A percentile compares a stretch with the other conserved stretches of the same genome.
These are phyloP conservation scores for Calocybe cyanea DNA, from an alignment of 768 basidiomycete genomes.

Conservation along the genomic window DNA sequence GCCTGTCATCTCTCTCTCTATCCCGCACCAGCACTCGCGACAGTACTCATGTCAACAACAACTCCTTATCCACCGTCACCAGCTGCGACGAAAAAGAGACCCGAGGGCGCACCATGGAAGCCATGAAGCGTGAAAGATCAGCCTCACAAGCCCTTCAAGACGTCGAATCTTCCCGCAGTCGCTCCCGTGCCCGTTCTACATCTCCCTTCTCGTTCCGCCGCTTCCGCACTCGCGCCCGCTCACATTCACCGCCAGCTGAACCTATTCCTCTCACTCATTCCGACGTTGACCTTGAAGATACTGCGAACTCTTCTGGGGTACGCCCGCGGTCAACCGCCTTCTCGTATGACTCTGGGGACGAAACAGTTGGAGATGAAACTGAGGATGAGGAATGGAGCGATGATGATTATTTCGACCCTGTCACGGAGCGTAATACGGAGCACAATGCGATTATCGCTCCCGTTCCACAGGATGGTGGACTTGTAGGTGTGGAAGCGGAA, in stretches of 20 bases:
- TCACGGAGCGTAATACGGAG: slow-evolving; percentile 88
- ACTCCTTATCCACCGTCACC: slow-evolving; percentile 23
- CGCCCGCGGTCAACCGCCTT: slow-evolving; percentile 60
- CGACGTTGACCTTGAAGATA: slow-evolving; percentile 60
- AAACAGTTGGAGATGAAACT: slow-evolving; percentile 47
- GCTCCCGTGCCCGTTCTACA: slow-evolving; percentile 64
- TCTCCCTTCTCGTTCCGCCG: slow-evolving; percentile 80
- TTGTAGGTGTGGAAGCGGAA: slow-evolving; percentile 46
- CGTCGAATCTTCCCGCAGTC: slow-evolving; percentile 40
- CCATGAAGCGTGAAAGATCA: slow-evolving; percentile 42
- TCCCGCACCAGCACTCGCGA: slow-evolving; percentile 46
- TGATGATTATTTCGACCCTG: slow-evolving; percentile 64
- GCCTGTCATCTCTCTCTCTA: slow-evolving; percentile 61
- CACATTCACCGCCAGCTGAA: slow-evolving; percentile 53
- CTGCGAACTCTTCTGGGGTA: slow-evolving; percentile 51
- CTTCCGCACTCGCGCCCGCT: slow-evolving; percentile 41
- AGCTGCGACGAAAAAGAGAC: slow-evolving; percentile 37
- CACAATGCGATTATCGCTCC: slow-evolving; percentile 60
- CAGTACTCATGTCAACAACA: slow-evolving; percentile 15
- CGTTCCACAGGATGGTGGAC: slow-evolving; percentile 20
- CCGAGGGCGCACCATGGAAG: slow-evolving; percentile 52
- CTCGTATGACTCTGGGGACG: slow-evolving; percentile 63
- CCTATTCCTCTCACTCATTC: slow-evolving; percentile 57
- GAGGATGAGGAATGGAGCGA: slow-evolving; percentile 60
- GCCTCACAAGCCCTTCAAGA: slow-evolving; percentile 42